Percentiles rank a stretch among this genome's conserved stretches.
Evolutionary conservation across 768 basidiomycete genomes (phyloP).

Genomic region (Lentinula detonsa): DNA sequence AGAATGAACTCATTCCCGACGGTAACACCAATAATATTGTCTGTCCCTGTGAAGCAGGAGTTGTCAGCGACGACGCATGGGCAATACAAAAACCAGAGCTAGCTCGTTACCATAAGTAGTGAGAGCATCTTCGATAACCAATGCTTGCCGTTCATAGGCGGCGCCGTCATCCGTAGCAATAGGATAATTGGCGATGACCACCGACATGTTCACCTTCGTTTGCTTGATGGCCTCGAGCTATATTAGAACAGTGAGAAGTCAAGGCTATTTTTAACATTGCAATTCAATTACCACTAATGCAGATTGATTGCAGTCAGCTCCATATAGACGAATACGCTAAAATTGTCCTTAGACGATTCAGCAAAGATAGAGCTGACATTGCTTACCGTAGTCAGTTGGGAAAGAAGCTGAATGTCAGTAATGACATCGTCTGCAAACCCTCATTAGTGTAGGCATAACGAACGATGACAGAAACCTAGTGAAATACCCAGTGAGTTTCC

Average conservation of each 20-base stretch:
- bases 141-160: conserved; percentile 71
- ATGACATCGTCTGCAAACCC: neutral
- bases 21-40: conserved; percentile 72
- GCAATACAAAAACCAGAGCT: neutral
- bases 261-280: neutral
- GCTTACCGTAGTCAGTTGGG: conserved; percentile 69
- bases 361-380: neutral
- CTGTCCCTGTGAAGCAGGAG: conserved; percentile 21
- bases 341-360: neutral
- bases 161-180: conserved; percentile 48
- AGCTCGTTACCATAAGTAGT: conserved; percentile 54
- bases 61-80: neutral
- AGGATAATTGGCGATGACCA: conserved; percentile 72
- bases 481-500: conserved; percentile 46
- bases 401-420: conserved; percentile 51
- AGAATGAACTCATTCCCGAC: conserved; percentile 93
- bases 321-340: conserved; percentile 70
- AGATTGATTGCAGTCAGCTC: conserved; percentile 82
- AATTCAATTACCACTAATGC: conserved; percentile 56
- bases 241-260: neutral
- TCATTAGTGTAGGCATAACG: neutral
- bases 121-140: conserved; percentile 57
- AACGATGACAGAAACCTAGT: conserved; percentile 29
- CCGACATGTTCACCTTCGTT: conserved; percentile 82
- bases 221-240: conserved; percentile 83